Base-by-base conservation (phyloP, 768 basidiomycete genomes). In the Mycena pura region DNA sequence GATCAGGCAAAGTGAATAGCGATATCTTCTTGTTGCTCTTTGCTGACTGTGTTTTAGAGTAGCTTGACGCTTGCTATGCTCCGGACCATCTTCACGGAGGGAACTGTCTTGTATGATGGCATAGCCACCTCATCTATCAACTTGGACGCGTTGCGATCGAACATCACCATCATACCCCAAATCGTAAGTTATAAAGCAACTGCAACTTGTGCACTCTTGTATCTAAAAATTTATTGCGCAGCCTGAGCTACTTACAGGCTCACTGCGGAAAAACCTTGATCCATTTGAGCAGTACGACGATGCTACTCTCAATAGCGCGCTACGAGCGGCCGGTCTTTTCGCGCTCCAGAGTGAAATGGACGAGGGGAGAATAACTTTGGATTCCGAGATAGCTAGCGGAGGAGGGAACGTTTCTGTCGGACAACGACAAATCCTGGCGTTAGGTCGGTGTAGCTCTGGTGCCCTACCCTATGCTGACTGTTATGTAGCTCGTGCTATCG, bases 251-350 rank as follows among this genome's bases (percentile, higher is more conserved):
- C 65, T 82, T 17, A 76, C 75, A 19, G 82, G 82, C 2, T 76
- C 76, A 17, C 65, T 84, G 34, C 75, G 82, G 27, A 73, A 78
- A 56, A 83, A 83, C 62, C 71, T 83, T 6, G 82, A 84, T 67
- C 80, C 82, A 1, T 83, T 82, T 55, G 74, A 71, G 9, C 77
- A 83, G 58, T 76, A 80, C 57, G 78, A 82, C 46, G 82, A 84
- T 56, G 68, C 74, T 1, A 73, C 71, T 4, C 68, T 81, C 22
- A 74, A 78, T 40, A 70, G 72, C 22, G 78, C 77, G 9, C 57
- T 80, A 25, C 72, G 75, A 11, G 66, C 77, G 7, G 73, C 77
- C 6, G 79, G 79, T 6, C 70, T 76, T 2, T 74, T 70, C 48
- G 57, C 68, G 1, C 65, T 80, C 6, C 79, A 81, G 56, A 69